Evolutionary conservation across 2,329 filamentous ascomycete species (phyloP).

Genomic region (Chaetomiaceae sp.): DNA sequence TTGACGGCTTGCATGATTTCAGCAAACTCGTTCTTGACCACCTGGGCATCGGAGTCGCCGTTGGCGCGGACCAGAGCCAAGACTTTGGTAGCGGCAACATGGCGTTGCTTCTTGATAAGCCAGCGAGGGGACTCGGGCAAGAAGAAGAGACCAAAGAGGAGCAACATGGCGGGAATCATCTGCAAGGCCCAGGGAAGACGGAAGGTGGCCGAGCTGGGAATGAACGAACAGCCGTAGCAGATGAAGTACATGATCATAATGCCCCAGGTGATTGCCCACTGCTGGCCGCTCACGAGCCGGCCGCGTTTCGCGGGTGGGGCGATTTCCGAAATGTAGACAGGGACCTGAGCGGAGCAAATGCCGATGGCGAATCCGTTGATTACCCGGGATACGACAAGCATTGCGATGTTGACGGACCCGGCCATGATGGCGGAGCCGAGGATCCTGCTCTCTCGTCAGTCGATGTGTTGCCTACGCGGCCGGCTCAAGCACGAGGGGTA

Average conservation of each 20-base stretch:
- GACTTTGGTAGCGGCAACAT: constrained; percentile 41
- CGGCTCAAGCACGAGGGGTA: neutral
- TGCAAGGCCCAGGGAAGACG: constrained; percentile 45
- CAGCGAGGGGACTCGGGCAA: constrained; percentile 46
- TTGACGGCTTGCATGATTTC: constrained; percentile 70
- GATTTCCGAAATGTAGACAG: constrained; percentile 63
- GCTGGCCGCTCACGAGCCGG: constrained; percentile 39
- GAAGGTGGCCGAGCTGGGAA: constrained; percentile 41
- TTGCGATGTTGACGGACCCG: constrained; percentile 42
- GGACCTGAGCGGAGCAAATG: constrained; percentile 66
- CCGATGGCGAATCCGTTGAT: constrained; percentile 68
- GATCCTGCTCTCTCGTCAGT: constrained; percentile 31
- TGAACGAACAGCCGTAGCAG: constrained; percentile 41
- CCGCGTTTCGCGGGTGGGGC: constrained; percentile 43
- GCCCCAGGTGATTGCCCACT: constrained; percentile 42
- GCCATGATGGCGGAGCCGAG: constrained; percentile 42
- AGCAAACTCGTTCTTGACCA: constrained; percentile 60
- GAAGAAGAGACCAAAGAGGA: constrained; percentile 37
- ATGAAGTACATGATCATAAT: constrained; percentile 44
- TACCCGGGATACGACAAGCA: constrained; percentile 62
- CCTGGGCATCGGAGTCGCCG: constrained; percentile 57
- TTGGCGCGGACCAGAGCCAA: constrained; percentile 55
- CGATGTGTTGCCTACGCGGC: neutral
- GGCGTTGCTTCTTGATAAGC: constrained; percentile 43
- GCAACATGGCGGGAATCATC: constrained; percentile 38